Base-by-base conservation (phyloP, 2,329 filamentous ascomycete species). In the Colletotrichum lini region DNA sequence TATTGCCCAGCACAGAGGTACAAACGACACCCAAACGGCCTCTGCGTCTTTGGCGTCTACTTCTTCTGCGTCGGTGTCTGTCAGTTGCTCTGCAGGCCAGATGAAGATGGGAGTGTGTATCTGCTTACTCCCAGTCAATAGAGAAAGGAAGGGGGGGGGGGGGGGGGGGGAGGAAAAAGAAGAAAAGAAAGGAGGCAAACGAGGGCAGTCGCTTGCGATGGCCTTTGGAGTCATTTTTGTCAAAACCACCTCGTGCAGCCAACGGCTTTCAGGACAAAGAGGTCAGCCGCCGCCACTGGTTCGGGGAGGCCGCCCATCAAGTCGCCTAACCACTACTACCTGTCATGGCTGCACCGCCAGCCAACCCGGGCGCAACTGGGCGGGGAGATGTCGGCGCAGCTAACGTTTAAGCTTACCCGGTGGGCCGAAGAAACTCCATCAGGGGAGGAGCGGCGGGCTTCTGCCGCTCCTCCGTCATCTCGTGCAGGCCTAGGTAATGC, bases 321-420 rank as follows among this genome's bases (percentile, higher is more conserved):
- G 21, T 23, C 8, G 47, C 21, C 13, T 42, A 21, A 13, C 18
- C 35, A 38, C 35, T 10, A 38, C 35, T 10, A 38, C 35, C 35
- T 38, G 8, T 38, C 35, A 10, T 38, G 9, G 8, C 35, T 38
- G 9, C 54, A 60, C n/a, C n/a, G 12, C 40, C 56, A 4, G 67
- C 63, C 26, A 42, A 66, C 62, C 47, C 68, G 58, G 68, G 68
- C 68, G 68, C 18, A 68, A 68, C n/a, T 47, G 52, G 50, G 57
- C n/a, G 42, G 57, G 58, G 50, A n/a, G n/a, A 30, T 45, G 35
- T 42, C 38, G 65, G 38, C 38, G 65, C 68, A 52, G 68, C 68
- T 71, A 71, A 62, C 56, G 42, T n/a, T 71, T 68, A 63, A 71
- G 68, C 68, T 71, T 68, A 71, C 68, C 58, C 35, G 44, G 65